phyloP scores from a whole-genome alignment of 2,329 filamentous ascomycete species.

The Mycosphaerella sp. region DNA sequence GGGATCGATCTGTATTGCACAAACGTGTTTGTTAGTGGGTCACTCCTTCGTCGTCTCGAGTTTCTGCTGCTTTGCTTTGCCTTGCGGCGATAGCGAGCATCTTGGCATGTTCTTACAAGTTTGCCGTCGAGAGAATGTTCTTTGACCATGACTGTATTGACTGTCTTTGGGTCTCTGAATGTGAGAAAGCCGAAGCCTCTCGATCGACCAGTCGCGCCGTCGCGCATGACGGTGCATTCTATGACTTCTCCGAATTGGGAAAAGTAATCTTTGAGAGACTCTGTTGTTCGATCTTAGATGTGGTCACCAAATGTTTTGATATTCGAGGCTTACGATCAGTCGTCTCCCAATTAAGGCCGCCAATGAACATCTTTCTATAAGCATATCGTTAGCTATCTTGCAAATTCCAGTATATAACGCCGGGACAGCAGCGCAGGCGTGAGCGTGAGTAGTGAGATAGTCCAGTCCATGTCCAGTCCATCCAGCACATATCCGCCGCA shows the following conservation, averaged over 20 bases:
- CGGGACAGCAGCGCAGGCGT: conserved; percentile 8
- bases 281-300: conserved; percentile 46
- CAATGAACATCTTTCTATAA: conserved; percentile 97
- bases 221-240: conserved; percentile 99
- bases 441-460: conserved; percentile 7
- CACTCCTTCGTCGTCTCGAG: conserved; percentile 15
- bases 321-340: conserved; percentile 71
- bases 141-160: conserved; percentile 99
- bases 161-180: conserved; percentile 94
- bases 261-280: conserved; percentile 95
- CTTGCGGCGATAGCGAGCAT: conserved; percentile 1
- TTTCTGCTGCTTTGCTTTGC: not conserved
- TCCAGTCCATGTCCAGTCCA: not conserved
- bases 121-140: conserved; percentile 98
- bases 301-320: not conserved
- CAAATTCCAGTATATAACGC: not conserved
- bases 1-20: conserved; percentile 72
- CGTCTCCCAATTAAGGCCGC: conserved; percentile 97
- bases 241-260: conserved; percentile 95
- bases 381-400: conserved; percentile 26
- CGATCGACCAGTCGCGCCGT: conserved; percentile 86
- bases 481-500: not conserved
- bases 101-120: conserved; percentile 61
- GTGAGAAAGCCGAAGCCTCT: conserved; percentile 96
- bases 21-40: not conserved